Percentiles rank a stretch among this genome's conserved stretches.
These are phyloP conservation scores for Rhodotorula graminis DNA, from an alignment of 768 basidiomycete genomes.

Conservation along the genomic window DNA sequence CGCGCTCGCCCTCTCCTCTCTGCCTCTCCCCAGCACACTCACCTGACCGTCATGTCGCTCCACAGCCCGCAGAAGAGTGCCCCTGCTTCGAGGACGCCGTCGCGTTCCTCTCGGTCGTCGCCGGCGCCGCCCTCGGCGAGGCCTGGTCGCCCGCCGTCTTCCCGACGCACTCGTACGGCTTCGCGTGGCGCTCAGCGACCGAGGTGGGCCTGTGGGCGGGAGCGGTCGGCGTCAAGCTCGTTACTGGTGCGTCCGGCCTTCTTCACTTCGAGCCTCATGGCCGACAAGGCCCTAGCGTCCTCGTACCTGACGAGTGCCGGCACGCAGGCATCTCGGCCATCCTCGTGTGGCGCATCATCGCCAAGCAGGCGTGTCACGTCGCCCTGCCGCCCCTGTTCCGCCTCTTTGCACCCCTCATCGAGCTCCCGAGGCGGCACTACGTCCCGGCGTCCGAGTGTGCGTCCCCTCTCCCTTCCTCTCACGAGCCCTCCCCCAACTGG, in stretches of 20 bases:
- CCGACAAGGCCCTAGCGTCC: background rate
- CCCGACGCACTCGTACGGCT: constrained; percentile 27
- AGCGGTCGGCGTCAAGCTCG: background rate
- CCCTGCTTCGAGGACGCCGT: constrained; percentile 98
- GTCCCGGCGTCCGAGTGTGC: constrained; percentile 67
- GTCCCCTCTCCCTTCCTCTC: constrained; percentile 6
- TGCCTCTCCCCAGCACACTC: constrained; percentile 1
- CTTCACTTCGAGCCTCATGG: background rate
- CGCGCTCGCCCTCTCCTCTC: background rate
- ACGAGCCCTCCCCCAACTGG: rapidly evolving
- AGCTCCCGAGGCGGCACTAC: constrained; percentile 84
- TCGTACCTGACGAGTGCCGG: constrained; percentile 45
- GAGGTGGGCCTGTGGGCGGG: constrained; percentile 47
- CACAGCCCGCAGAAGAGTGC: constrained; percentile 87
- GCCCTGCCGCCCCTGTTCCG: constrained; percentile 82
- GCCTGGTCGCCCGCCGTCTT: constrained; percentile 38
- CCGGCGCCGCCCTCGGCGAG: constrained; percentile 63
- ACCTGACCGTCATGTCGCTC: constrained; percentile 1
- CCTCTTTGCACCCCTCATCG: constrained; percentile 55
- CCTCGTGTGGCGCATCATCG: constrained; percentile 80
- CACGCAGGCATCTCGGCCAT: constrained; percentile 65
- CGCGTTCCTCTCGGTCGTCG: constrained; percentile 76
- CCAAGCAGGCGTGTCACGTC: constrained; percentile 68
- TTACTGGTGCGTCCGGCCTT: constrained; percentile 10
- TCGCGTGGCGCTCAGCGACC: background rate